Percentiles rank a stretch among this genome's conserved stretches.
phyloP scores from a whole-genome alignment of 331 rosid genomes.

The Arachis monticola region DNA sequence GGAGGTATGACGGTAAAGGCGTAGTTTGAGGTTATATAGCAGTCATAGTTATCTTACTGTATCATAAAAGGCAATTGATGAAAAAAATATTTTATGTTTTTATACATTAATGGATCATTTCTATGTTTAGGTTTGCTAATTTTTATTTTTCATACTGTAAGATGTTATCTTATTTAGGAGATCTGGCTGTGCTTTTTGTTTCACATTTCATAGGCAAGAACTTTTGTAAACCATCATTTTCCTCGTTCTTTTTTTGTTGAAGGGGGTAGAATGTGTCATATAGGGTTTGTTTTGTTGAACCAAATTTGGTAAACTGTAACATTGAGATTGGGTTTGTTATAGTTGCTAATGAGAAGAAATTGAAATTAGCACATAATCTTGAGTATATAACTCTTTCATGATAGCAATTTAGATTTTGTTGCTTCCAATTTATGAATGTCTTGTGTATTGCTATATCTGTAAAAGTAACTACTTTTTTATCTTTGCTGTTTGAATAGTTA shows the following conservation, averaged over 20 bases:
- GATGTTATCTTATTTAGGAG: constrained; percentile 52
- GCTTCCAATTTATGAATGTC: background rate
- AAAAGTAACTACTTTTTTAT: too few species aligned
- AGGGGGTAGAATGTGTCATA: constrained; percentile 52
- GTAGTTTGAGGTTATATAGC: constrained; percentile 45
- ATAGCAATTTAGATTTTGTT: constrained; percentile 23
- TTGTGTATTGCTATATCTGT: too few species aligned
- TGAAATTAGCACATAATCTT: constrained; percentile 18
- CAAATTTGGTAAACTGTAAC: constrained; percentile 39
- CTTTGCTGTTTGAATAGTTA: too few species aligned
- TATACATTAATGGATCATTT: constrained; percentile 38
- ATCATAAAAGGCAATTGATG: constrained; percentile 49
- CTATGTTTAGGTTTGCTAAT: constrained; percentile 46
- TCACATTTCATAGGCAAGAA: constrained; percentile 44
- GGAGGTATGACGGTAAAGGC: constrained; percentile 47
- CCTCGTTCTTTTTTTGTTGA: constrained; percentile 47
- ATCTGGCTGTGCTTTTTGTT: constrained; percentile 44
- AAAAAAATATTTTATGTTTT: constrained; percentile 48
- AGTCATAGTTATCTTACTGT: constrained; percentile 50
- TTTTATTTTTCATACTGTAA: constrained; percentile 35
- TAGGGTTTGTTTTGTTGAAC: constrained; percentile 50
- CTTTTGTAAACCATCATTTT: constrained; percentile 47
- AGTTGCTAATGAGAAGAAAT: constrained; percentile 28
- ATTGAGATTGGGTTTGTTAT: constrained; percentile 35
- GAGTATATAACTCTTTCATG: constrained; percentile 16